Conservation (phyloP, 306 rosid species). For the Corylus americana region DNA sequence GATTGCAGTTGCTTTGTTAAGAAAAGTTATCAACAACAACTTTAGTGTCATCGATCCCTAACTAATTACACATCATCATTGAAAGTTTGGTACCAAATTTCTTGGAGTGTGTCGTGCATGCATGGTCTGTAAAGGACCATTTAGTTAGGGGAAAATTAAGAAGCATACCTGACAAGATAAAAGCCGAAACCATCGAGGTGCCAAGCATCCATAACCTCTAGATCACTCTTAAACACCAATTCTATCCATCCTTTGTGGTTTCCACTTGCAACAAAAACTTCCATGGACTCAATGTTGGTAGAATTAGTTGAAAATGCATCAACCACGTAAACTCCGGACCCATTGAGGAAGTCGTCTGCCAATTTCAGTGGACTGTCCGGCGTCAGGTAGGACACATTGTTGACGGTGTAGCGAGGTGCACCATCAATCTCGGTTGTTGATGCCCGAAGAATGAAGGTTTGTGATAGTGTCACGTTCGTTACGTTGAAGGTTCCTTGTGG, state of each 20-base stretch:
- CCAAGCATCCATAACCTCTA: slow-evolving; percentile 62
- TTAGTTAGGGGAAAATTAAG: too few relatives aligned
- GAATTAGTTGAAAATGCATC: slow-evolving; percentile 53
- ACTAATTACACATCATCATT: too few relatives aligned
- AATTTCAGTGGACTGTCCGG: slow-evolving; percentile 75
- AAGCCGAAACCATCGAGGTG: slow-evolving; percentile 82
- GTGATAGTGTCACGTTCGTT: slow-evolving; percentile 60
- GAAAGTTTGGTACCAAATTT: too few relatives aligned
- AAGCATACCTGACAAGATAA: slow-evolving; percentile 59
- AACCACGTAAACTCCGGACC: slow-evolving; percentile 58
- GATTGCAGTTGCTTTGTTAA: too few relatives aligned
- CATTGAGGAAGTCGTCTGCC: slow-evolving; percentile 60
- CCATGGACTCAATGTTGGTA: slow-evolving; percentile 42
- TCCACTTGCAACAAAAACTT: slow-evolving; percentile 61
- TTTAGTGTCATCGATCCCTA: too few relatives aligned
- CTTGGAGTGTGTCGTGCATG: too few relatives aligned
- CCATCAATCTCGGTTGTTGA: slow-evolving; percentile 32
- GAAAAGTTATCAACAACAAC: neutral
- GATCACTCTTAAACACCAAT: slow-evolving; percentile 54
- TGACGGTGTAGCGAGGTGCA: slow-evolving; percentile 42
- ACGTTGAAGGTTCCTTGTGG: slow-evolving; percentile 84
- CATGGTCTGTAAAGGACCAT: too few relatives aligned
- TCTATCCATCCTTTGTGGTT: slow-evolving; percentile 69
- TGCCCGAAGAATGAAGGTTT: slow-evolving; percentile 58
- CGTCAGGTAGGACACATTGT: slow-evolving; percentile 65